Percentiles rank a stretch among this genome's conserved stretches.
These are phyloP conservation scores for Venturia carpophila DNA, from an alignment of 2,329 filamentous ascomycete species.

Conservation along the genomic window DNA sequence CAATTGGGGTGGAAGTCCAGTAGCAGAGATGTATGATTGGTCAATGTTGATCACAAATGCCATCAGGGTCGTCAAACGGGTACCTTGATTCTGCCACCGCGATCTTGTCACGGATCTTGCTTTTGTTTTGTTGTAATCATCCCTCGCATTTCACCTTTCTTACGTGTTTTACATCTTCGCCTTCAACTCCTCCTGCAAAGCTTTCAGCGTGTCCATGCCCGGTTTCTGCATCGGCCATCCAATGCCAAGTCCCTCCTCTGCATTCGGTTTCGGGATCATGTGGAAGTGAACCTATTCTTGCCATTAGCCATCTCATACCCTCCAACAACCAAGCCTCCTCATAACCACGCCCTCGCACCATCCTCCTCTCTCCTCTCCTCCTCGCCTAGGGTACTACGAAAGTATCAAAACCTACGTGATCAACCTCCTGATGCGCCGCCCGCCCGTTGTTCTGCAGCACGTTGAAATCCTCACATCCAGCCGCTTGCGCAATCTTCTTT, in stretches of 20 bases:
- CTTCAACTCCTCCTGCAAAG: conserved; percentile 75
- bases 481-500: conserved; percentile 76
- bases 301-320: conserved; percentile 5
- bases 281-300: conserved; percentile 74
- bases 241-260: conserved; percentile 69
- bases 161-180: conserved; percentile 61
- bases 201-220: conserved; percentile 78
- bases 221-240: conserved; percentile 67
- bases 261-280: conserved; percentile 93
- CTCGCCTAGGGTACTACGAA: not conserved
- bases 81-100: not conserved
- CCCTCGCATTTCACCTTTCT: not conserved
- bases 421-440: conserved; percentile 84
- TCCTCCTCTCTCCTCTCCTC: not conserved
- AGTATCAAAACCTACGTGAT: conserved; percentile 55
- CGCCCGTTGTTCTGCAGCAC: conserved; percentile 93
- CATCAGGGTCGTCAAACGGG: not conserved
- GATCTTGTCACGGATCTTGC: not conserved
- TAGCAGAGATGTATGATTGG: not conserved
- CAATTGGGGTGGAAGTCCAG: not conserved
- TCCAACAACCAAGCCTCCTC: too few relatives aligned
- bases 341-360: not conserved
- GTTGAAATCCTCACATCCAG: conserved; percentile 76
- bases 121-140: not conserved
- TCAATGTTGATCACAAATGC: not conserved